phyloP scores from a whole-genome alignment of 352 stramenopile species.

The Phytophthora litchii region DNA sequence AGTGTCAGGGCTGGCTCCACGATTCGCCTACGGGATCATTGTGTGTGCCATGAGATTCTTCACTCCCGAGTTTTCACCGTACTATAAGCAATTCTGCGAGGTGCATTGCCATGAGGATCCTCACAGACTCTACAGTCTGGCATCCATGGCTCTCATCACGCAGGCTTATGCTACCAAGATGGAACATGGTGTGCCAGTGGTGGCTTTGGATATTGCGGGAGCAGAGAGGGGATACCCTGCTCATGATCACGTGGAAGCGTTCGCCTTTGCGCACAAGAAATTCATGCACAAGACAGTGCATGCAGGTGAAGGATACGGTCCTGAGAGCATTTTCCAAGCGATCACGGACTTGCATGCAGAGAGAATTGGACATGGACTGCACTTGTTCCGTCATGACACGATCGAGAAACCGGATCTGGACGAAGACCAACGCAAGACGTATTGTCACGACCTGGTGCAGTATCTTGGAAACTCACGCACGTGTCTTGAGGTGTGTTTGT shows the following conservation, averaged over 20 bases:
- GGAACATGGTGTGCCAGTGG: conserved; percentile 68
- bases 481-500: conserved; percentile 88
- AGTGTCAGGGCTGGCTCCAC: conserved; percentile 53
- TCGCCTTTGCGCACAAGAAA: conserved; percentile 87
- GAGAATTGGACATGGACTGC: conserved; percentile 84
- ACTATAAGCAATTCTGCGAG: conserved; percentile 86
- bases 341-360: conserved; percentile 89
- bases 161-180: conserved; percentile 79
- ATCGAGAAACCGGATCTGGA: conserved; percentile 58
- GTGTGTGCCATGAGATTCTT: conserved; percentile 92
- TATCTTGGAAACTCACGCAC: conserved; percentile 84
- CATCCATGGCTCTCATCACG: conserved; percentile 84
- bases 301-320: conserved; percentile 85
- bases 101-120: conserved; percentile 75
- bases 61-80: conserved; percentile 75
- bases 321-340: conserved; percentile 87
- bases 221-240: conserved; percentile 82
- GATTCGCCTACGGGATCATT: conserved; percentile 88
- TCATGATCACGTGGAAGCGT: conserved; percentile 81
- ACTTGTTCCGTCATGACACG: conserved; percentile 86
- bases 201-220: conserved; percentile 89
- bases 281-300: conserved; percentile 91
- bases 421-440: conserved; percentile 48
- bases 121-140: conserved; percentile 79
- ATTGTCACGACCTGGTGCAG: conserved; percentile 84